A percentile compares a stretch with the other conserved stretches of the same genome.
phyloP scores from a whole-genome alignment of 192 early-diverging fungal genomes.

The Backusella luteola region DNA sequence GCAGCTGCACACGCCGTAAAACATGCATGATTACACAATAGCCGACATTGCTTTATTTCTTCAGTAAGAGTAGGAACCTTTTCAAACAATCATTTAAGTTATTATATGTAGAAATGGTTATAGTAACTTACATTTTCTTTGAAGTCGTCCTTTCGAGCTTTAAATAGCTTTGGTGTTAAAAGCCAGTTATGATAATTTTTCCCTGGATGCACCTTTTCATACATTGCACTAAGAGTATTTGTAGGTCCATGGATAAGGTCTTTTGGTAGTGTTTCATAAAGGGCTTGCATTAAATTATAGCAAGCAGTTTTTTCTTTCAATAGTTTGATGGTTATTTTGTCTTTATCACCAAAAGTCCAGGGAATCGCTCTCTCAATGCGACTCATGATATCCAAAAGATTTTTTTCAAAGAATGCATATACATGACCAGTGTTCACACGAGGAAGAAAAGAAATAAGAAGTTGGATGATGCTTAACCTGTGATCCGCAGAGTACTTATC shows the following conservation, averaged over 20 bases:
- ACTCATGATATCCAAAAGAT: conserved; percentile 54
- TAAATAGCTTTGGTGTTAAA: too few species aligned
- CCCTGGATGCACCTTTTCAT: neutral
- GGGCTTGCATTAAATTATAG: conserved; percentile 43
- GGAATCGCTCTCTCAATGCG: conserved; percentile 35
- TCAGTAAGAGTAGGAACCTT: neutral
- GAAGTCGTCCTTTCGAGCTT: too few species aligned
- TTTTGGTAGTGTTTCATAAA: neutral
- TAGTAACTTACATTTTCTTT: neutral
- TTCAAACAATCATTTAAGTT: neutral
- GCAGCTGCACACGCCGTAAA: conserved; percentile 56
- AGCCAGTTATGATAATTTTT: conserved; percentile 1
- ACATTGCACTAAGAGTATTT: neutral
- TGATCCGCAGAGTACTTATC: conserved; percentile 14
- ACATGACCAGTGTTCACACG: conserved; percentile 41
- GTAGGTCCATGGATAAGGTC: neutral
- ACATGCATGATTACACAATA: conserved; percentile 51
- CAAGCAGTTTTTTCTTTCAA: conserved; percentile 44
- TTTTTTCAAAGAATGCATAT: conserved; percentile 44
- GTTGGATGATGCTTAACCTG: conserved; percentile 48
- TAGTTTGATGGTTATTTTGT: conserved; percentile 6
- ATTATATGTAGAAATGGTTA: neutral
- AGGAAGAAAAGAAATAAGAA: conserved; percentile 51
- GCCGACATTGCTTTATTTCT: neutral
- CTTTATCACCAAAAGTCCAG: conserved; percentile 17